Base-by-base conservation (phyloP, 2,329 filamentous ascomycete genomes). In the Colletotrichum lindemuthianum region DNA sequence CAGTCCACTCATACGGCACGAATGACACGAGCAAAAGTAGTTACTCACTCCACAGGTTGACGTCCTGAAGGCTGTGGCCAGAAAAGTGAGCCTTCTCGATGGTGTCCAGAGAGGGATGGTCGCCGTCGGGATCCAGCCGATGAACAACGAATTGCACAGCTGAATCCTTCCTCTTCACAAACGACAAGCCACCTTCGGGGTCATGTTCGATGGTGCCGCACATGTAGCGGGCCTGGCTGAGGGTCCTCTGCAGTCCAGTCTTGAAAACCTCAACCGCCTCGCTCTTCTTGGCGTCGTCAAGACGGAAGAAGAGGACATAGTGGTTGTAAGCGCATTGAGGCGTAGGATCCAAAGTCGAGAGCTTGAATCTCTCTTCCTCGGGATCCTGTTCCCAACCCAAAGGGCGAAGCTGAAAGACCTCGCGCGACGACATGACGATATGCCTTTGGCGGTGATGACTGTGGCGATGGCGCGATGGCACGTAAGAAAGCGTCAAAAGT, bases 131-230 rank as follows among this genome's bases (percentile, higher is more conserved):
- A 0, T 81, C 78, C 4, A 80, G 74, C 58, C 73, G 72, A 48
- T 80, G 78, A 0, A 80, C 68, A 3, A 76, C 41, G 8, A 80
- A 73, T 6, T 69, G 61, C 2, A 78, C 74, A 0, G 75, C 78
- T 61, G 70, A 75, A 16, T 76, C 69, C 44, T 67, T 73, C 48
- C 66, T 75, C 63, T 76, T 80, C 8, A 73, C 70, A 39, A 79
- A 78, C 0, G 72, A 78, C 55, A 78, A 73, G 11, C 74, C 75
- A 2, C 75, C 76, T 0, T 68, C 59, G 0, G 70, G 49, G 11
- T 81, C 74, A 43, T 74, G 73, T 58, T 81, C 79, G 47, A 82
- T 78, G 1, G 71, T 75, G 1, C 79, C 76, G 10, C 74, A 75
- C 4, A 80, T 70, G 51, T 81, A 76, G 5, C 78, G 69, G 1